Evolutionary conservation across 2,329 filamentous ascomycete species (phyloP).

Genomic region (Raffaelea arxii): DNA sequence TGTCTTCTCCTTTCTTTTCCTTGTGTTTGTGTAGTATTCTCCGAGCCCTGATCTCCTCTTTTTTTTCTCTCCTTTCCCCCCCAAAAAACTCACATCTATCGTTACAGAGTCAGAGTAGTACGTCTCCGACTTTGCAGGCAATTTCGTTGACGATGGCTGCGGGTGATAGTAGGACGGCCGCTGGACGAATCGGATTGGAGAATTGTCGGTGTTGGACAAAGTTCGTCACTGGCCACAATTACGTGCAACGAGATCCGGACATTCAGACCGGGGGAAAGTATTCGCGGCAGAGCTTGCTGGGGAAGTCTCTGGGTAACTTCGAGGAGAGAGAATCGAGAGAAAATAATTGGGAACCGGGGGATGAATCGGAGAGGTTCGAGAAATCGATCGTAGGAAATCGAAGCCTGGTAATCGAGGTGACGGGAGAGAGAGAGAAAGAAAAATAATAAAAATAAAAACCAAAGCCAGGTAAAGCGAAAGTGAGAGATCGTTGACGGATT

Average conservation of each 20-base stretch:
- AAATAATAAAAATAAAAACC: constrained; percentile 3
- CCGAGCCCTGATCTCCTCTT: too few species aligned
- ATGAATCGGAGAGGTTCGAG: neutral
- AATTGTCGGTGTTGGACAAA: constrained; percentile 5
- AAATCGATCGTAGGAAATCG: too few species aligned
- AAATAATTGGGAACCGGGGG: neutral
- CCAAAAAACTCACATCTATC: too few species aligned
- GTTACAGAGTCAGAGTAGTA: too few species aligned
- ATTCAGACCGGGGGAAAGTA: constrained; percentile 3
- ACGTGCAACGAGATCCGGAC: constrained; percentile 3
- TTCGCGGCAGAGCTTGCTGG: neutral
- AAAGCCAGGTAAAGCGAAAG: too few species aligned
- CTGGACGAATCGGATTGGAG: constrained; percentile 2
- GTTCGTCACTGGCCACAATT: constrained; percentile 7
- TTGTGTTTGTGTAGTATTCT: too few species aligned
- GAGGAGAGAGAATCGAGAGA: constrained; percentile 1
- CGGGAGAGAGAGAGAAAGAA: constrained; percentile 1
- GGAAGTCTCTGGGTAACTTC: too few species aligned
- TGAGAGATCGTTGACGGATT: too few species aligned
- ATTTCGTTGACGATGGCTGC: neutral
- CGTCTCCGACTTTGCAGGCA: too few species aligned
- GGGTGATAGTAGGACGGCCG: constrained; percentile 6
- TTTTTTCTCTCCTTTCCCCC: too few species aligned
- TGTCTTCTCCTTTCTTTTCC: too few species aligned
- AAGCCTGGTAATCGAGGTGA: neutral